Evolutionary conservation across 768 basidiomycete species (phyloP).

Genomic region (Lactarius indigo): DNA sequence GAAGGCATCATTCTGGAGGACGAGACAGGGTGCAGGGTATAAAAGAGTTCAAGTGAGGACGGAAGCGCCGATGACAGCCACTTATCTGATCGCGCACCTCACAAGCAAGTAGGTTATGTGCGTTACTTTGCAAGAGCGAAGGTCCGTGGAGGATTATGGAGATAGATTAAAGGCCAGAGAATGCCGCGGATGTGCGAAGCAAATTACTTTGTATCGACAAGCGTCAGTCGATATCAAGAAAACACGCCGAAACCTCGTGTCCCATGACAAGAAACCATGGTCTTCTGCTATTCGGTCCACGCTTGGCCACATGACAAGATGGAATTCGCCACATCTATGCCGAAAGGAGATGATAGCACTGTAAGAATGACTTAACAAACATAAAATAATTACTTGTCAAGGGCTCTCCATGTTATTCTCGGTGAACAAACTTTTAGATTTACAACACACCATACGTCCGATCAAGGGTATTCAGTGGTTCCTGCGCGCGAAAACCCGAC

Average conservation of each 20-base stretch:
- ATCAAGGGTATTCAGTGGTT: neutral
- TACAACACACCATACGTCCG: neutral
- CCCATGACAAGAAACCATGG: neutral
- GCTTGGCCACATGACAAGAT: slow-evolving; percentile 6
- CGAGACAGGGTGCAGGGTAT: slow-evolving; percentile 13
- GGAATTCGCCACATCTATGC: neutral
- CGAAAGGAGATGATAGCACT: neutral
- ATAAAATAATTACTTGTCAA: neutral
- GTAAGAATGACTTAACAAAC: neutral
- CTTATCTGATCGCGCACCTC: slow-evolving; percentile 19
- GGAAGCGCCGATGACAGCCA: slow-evolving; percentile 14
- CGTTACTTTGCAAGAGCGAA: neutral
- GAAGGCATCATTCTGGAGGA: slow-evolving; percentile 24
- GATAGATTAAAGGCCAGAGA: slow-evolving; percentile 1
- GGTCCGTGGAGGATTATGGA: slow-evolving; percentile 3
- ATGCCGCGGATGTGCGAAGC: neutral
- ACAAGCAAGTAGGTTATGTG: neutral
- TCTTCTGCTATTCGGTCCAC: slow-evolving; percentile 4
- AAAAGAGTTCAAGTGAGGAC: slow-evolving; percentile 1
- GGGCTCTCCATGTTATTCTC: neutral
- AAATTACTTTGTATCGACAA: neutral
- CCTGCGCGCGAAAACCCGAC: neutral
- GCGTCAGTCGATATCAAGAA: slow-evolving; percentile 14
- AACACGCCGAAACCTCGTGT: slow-evolving; percentile 23
- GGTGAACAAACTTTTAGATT: neutral